Evolutionary conservation across 1,284 basidiomycete species (phyloP).

Genomic region (Microstroma glucosiphilum): DNA sequence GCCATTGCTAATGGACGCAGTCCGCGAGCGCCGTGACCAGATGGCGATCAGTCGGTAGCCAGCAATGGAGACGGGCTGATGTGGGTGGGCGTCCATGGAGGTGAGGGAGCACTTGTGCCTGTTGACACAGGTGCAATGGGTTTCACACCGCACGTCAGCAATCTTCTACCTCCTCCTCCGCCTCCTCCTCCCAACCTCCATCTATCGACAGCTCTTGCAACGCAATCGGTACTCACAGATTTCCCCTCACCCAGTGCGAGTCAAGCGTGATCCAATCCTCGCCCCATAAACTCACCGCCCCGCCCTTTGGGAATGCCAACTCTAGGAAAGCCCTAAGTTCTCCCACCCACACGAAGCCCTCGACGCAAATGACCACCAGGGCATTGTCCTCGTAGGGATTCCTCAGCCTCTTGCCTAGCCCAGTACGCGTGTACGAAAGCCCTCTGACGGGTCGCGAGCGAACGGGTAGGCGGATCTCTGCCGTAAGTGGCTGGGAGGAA

Average conservation of each 20-base stretch:
- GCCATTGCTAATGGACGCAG: neutral
- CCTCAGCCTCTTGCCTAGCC: neutral
- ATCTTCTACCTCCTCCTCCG: too few relatives aligned
- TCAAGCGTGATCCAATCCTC: neutral
- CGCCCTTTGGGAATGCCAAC: neutral
- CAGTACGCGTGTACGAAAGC: neutral
- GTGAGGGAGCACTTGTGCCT: slow-evolving; percentile 6
- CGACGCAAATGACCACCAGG: neutral
- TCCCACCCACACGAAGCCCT: slow-evolving; percentile 3
- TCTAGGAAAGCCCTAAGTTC: neutral
- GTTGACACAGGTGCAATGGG: neutral
- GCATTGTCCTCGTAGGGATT: neutral
- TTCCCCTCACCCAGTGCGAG: slow-evolving; percentile 1
- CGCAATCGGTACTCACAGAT: neutral
- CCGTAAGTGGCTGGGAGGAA: neutral
- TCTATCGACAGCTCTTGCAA: too few relatives aligned
- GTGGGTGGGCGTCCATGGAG: neutral
- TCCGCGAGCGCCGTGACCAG: neutral
- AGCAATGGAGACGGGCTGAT: neutral
- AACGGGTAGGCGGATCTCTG: neutral
- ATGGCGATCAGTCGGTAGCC: neutral
- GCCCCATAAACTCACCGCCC: neutral
- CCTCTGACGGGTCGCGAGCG: neutral
- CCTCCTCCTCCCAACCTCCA: too few relatives aligned
- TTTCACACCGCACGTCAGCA: too few relatives aligned